Base-by-base conservation (phyloP, 306 rosid species). In the Sechiopsis laciniata region DNA sequence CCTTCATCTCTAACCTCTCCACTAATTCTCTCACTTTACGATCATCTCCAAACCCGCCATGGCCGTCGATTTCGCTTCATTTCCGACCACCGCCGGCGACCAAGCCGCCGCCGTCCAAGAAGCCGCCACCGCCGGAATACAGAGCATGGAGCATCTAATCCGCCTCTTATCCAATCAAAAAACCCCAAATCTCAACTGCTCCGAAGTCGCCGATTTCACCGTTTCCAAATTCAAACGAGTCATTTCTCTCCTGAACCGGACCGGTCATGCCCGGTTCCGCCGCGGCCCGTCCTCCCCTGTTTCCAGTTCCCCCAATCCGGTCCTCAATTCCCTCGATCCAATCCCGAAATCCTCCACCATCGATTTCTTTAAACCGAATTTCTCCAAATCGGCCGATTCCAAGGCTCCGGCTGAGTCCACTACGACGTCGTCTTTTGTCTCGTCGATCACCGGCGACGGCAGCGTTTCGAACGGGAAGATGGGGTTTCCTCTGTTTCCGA, bases 211-310 rank as follows among this genome's bases (percentile, higher is more conserved):
- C 35, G 91, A 89, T 72, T 77, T 89, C 81, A 91, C 97, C 17
- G 94, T 91, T 7, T 71, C 88, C 6, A 86, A 88, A 74, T 91
- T 91, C 77, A 91, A 86, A 66, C 84, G 82, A 6, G 80, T 89
- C 50, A 89, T 89, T 40, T 83, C 88, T 60, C 79, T 89, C 62
- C 51, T 91, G 7, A 85, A 86, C 81, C 87, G 97, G 50, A 89
- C 94, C 73, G 96, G 97, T 4, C 97, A 89, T 62, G 97, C 97
- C 4, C 84, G 97, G 0, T 91, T 91, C 77, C 97, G 97, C 50
- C 96, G 97, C 12, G 88, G 88, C 0, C 93, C 96, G 29, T 60
- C 83, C 3, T 10, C 37, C 37, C 37, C 16, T 12, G 69, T 61
- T 0, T 19, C 59, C 16, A 16, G 55, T 56, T 32, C 64, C 29